A percentile compares a stretch with the other conserved stretches of the same genome.
phyloP scores from a whole-genome alignment of 1,139 yeast species.

The Candida labiduridarum region DNA sequence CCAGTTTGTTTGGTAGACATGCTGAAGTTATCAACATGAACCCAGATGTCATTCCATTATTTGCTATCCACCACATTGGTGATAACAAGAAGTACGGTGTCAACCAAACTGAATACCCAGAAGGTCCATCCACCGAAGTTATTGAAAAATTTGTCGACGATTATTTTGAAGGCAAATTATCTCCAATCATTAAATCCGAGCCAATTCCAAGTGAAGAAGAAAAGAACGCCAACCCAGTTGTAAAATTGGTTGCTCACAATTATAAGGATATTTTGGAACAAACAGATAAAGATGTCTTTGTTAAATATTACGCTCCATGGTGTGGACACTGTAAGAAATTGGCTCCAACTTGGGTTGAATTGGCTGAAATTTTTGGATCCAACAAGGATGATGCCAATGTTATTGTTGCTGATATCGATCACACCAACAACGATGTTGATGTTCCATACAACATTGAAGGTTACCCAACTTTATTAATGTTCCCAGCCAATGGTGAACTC shows the following conservation, averaged over 20 bases:
- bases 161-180: conserved; percentile 63
- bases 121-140: conserved; percentile 40
- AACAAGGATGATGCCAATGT: conserved; percentile 55
- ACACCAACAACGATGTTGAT: conserved; percentile 85
- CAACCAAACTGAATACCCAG: conserved; percentile 45
- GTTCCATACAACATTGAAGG: conserved; percentile 71
- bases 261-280: conserved; percentile 73
- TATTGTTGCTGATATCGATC: conserved; percentile 83
- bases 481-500: conserved; percentile 85
- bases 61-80: conserved; percentile 77
- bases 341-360: conserved; percentile 90
- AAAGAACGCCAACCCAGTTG: conserved; percentile 70
- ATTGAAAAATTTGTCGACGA: conserved; percentile 66
- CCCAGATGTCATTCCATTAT: conserved; percentile 81
- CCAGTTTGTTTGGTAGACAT: conserved; percentile 79
- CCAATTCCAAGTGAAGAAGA: conserved; percentile 72
- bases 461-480: conserved; percentile 90
- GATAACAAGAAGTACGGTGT: conserved; percentile 77
- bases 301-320: conserved; percentile 98
- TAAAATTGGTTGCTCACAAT: conserved; percentile 81
- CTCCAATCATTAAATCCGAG: conserved; percentile 83
- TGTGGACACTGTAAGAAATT: conserved; percentile 98
- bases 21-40: conserved; percentile 87
- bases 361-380: conserved; percentile 66
- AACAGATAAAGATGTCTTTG: conserved; percentile 78